Conservation (phyloP, 2,329 filamentous ascomycete genomes). For the Fonsecaea pedrosoi region DNA sequence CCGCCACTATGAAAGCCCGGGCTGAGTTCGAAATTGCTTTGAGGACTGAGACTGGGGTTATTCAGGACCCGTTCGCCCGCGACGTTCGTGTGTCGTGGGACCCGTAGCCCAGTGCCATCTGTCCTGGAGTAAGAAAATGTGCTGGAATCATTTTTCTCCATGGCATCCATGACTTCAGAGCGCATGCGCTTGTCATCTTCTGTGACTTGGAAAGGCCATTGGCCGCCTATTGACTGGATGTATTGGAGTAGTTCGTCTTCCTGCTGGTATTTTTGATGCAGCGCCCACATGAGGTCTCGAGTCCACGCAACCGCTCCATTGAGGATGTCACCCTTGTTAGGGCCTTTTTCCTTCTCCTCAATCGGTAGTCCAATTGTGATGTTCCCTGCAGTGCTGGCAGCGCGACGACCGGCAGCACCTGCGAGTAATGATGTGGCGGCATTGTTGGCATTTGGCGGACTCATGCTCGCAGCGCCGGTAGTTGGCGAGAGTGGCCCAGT, state of each 20-base stretch:
- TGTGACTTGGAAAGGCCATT: slow-evolving; percentile 79
- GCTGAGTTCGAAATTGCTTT: slow-evolving; percentile 67
- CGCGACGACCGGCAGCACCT: slow-evolving; percentile 80
- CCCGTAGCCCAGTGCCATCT: slow-evolving; percentile 82
- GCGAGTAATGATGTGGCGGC: slow-evolving; percentile 84
- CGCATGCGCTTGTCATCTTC: slow-evolving; percentile 97
- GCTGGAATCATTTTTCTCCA: slow-evolving; percentile 76
- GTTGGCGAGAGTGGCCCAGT: slow-evolving; percentile 88
- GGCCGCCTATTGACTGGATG: slow-evolving; percentile 74
- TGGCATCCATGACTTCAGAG: slow-evolving; percentile 84
- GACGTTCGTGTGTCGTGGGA: slow-evolving; percentile 91
- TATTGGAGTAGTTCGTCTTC: slow-evolving; percentile 83
- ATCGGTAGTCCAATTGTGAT: slow-evolving; percentile 92
- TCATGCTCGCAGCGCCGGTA: slow-evolving; percentile 71
- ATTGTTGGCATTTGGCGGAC: slow-evolving; percentile 63
- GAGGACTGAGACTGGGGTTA: slow-evolving; percentile 58
- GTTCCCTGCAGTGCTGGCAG: slow-evolving; percentile 75
- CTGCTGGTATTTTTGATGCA: slow-evolving; percentile 86
- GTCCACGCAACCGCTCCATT: slow-evolving; percentile 98
- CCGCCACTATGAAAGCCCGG: slow-evolving; percentile 74
- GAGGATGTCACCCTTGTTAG: slow-evolving; percentile 98
- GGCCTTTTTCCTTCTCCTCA: slow-evolving; percentile 97
- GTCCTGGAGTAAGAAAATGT: slow-evolving; percentile 85
- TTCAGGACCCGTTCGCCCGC: slow-evolving; percentile 75
- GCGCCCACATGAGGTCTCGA: slow-evolving; percentile 95